These are phyloP conservation scores for Diplodia sapinea DNA, from an alignment of 2,329 filamentous ascomycete species.

Conservation along the genomic window DNA sequence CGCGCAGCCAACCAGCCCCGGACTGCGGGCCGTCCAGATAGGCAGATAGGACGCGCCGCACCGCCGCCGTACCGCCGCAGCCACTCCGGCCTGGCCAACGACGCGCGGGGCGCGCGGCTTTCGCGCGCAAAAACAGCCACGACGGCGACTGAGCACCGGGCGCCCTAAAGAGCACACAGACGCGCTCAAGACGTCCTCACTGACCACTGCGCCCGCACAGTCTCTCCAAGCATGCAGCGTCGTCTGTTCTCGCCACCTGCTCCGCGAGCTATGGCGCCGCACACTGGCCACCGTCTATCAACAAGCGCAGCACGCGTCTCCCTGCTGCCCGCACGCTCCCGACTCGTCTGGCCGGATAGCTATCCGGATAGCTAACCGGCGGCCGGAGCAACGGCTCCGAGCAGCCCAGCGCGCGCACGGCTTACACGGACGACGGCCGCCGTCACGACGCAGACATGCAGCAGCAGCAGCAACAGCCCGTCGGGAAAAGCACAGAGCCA, in stretches of 20 bases:
- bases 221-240: not conserved
- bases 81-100: not conserved
- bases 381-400: slow-evolving; percentile 19
- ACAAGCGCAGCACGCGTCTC: slow-evolving; percentile 7
- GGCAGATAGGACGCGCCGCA: slow-evolving; percentile 19
- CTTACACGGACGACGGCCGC: slow-evolving; percentile 1
- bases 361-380: slow-evolving; percentile 28
- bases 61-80: slow-evolving; percentile 22
- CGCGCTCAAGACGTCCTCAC: not conserved
- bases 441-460: not conserved
- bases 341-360: slow-evolving; percentile 22
- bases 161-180: slow-evolving; percentile 11
- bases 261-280: slow-evolving; percentile 4
- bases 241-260: slow-evolving; percentile 5
- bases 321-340: slow-evolving; percentile 10
- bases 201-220: not conserved
- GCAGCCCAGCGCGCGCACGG: slow-evolving; percentile 1
- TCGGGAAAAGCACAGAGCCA: slow-evolving; percentile 8
- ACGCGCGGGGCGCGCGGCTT: slow-evolving; percentile 9
- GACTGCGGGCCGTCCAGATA: slow-evolving; percentile 23
- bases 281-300: slow-evolving; percentile 28
- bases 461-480: not conserved
- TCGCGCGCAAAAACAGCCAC: not conserved
- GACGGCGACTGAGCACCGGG: not conserved
- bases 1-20: not conserved